These are phyloP conservation scores for Plicaturopsis crispa DNA, from an alignment of 768 basidiomycete species.

Conservation along the genomic window DNA sequence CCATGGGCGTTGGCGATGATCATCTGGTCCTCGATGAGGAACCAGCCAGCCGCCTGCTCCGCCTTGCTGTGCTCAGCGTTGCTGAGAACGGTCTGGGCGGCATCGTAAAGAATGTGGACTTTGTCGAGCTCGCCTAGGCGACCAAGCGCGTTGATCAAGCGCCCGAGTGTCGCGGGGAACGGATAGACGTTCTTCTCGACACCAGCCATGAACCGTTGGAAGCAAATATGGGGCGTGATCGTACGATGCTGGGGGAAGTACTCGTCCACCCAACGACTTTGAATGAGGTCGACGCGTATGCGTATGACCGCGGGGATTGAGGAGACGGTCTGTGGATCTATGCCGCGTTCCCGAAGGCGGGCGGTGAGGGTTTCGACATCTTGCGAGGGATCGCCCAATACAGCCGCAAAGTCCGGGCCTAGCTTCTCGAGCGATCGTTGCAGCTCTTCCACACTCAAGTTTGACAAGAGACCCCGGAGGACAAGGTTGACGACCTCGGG, in stretches of 20 bases:
- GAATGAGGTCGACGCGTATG: constrained; percentile 16
- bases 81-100: constrained; percentile 55
- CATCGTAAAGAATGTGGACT: constrained; percentile 57
- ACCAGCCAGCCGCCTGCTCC: constrained; percentile 58
- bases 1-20: constrained; percentile 78
- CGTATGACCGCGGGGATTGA: constrained; percentile 6
- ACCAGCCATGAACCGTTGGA: constrained; percentile 38
- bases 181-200: constrained; percentile 42
- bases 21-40: constrained; percentile 81
- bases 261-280: constrained; percentile 24
- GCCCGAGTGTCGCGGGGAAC: constrained; percentile 40
- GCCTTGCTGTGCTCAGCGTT: constrained; percentile 34
- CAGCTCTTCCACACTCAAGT: constrained; percentile 17
- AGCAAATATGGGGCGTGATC: constrained; percentile 32
- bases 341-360: not conserved
- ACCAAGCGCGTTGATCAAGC: constrained; percentile 64
- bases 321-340: constrained; percentile 1
- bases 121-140: constrained; percentile 52
- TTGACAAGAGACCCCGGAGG: constrained; percentile 17
- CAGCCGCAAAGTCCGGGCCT: constrained; percentile 22
- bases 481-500: constrained; percentile 16
- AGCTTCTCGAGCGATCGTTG: constrained; percentile 19
- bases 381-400: constrained; percentile 15
- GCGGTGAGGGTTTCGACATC: constrained; percentile 11
- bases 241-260: constrained; percentile 20